Conservation (phyloP, 2,329 filamentous ascomycete genomes). For the Plectosphaerella cucumerina region DNA sequence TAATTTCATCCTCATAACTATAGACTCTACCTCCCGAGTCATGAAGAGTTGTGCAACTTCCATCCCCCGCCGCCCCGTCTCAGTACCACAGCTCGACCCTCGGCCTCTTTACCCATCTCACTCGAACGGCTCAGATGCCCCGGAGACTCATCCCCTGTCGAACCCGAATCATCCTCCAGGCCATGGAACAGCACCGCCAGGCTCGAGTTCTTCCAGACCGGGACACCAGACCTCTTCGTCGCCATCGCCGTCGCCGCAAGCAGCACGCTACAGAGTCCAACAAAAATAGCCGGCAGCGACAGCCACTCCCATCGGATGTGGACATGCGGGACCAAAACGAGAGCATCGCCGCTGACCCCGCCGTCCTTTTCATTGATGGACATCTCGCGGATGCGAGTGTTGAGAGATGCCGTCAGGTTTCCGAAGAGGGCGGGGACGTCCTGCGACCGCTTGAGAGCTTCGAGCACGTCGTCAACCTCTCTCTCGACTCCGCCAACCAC, state of each 20-base stretch:
- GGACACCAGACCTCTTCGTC: not conserved
- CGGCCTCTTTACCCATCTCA: not conserved
- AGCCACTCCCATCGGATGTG: not conserved
- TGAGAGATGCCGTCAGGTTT: not conserved
- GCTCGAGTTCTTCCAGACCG: not conserved
- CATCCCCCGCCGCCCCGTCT: not conserved
- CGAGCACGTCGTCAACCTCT: not conserved
- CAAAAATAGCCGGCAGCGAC: not conserved
- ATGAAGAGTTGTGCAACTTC: not conserved
- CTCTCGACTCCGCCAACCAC: not conserved
- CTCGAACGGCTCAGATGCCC: not conserved
- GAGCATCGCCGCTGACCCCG: not conserved
- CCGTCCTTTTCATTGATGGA: not conserved
- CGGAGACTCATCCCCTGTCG: not conserved
- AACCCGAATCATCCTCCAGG: not conserved
- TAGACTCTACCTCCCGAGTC: not conserved
- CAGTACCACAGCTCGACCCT: not conserved
- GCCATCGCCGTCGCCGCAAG: not conserved
- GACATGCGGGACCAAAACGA: not conserved
- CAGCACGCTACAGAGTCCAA: not conserved
- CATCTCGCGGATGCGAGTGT: not conserved
- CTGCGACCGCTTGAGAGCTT: not conserved
- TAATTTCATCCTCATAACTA: too few species aligned
- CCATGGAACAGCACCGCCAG: not conserved
- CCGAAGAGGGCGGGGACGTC: not conserved